These are phyloP conservation scores for Nectriaceae sp. DNA, from an alignment of 2,329 filamentous ascomycete genomes.

Conservation along the genomic window DNA sequence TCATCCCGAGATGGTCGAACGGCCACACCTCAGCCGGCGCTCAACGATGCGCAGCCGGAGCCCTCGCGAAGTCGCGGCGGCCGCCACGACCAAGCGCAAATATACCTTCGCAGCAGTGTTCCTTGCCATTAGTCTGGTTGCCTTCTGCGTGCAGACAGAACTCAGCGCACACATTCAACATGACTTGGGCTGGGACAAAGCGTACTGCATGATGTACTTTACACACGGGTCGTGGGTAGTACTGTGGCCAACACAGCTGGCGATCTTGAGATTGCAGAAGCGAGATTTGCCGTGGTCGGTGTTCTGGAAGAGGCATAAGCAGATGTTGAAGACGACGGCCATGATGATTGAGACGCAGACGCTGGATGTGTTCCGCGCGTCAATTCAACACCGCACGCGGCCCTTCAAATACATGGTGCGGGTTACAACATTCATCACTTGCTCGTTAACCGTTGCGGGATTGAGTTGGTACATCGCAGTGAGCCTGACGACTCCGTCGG, in stretches of 20 bases:
- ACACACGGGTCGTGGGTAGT: slow-evolving; percentile 94
- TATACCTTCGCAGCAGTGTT: slow-evolving; percentile 89
- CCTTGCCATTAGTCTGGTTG: slow-evolving; percentile 77
- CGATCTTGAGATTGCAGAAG: slow-evolving; percentile 78
- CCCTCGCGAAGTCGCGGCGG: slow-evolving; percentile 52
- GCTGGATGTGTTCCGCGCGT: slow-evolving; percentile 60
- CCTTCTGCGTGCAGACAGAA: slow-evolving; percentile 94
- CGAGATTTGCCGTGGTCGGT: slow-evolving; percentile 75
- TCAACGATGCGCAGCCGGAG: slow-evolving; percentile 78
- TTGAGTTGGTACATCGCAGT: slow-evolving; percentile 96
- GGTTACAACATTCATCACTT: slow-evolving; percentile 81
- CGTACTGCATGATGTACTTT: slow-evolving; percentile 99
- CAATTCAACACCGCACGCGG: slow-evolving; percentile 37
- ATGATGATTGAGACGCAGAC: slow-evolving; percentile 86
- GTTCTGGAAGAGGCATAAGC: slow-evolving; percentile 74
- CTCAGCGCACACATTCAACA: slow-evolving; percentile 94
- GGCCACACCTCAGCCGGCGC: slow-evolving; percentile 39
- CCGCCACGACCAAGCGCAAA: slow-evolving; percentile 65
- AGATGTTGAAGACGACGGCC: slow-evolving; percentile 53
- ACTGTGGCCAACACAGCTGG: slow-evolving; percentile 83
- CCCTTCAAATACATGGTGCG: slow-evolving; percentile 71
- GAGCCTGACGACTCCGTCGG: slow-evolving; percentile 86
- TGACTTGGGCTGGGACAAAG: slow-evolving; percentile 91
- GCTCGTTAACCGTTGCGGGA: slow-evolving; percentile 84
- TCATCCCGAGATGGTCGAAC: slow-evolving; percentile 26